Conservation (phyloP, 805 yeast species). For the Candida sithepensis region DNA sequence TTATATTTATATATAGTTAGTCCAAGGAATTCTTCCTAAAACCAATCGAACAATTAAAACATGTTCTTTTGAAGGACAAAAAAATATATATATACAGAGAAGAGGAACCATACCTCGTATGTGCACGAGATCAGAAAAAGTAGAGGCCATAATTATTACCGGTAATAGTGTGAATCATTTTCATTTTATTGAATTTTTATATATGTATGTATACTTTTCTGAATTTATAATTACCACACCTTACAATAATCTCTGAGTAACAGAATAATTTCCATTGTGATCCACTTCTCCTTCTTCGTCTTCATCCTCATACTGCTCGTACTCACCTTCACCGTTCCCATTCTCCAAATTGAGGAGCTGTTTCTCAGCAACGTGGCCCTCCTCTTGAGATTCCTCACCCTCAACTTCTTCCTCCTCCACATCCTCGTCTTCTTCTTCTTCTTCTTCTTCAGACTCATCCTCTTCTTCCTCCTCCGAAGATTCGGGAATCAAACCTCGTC, state of each 20-base stretch:
- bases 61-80: too few species aligned
- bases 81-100: too few species aligned
- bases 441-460: constrained; percentile 28
- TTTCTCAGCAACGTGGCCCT: not conserved
- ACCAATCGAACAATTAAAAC: too few species aligned
- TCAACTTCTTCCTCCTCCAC: constrained; percentile 29
- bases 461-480: constrained; percentile 21
- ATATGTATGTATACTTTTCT: not conserved
- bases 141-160: too few species aligned
- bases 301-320: constrained; percentile 26
- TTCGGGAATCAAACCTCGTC: constrained; percentile 19
- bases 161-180: too few species aligned
- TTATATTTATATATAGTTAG: too few species aligned
- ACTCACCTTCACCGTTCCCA: constrained; percentile 12
- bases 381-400: constrained; percentile 27
- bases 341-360: not conserved
- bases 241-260: constrained; percentile 10
- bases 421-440: constrained; percentile 24
- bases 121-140: too few species aligned
- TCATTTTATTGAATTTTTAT: not conserved
- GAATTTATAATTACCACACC: not conserved
- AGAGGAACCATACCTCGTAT: too few species aligned
- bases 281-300: constrained; percentile 9
- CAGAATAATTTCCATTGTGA: constrained; percentile 9
- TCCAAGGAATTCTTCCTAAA: too few species aligned